A percentile compares a stretch with the other conserved stretches of the same genome.
These are phyloP conservation scores for Rhizopus stolonifer DNA, from an alignment of 371 early-diverging fungal genomes.

Conservation along the genomic window DNA sequence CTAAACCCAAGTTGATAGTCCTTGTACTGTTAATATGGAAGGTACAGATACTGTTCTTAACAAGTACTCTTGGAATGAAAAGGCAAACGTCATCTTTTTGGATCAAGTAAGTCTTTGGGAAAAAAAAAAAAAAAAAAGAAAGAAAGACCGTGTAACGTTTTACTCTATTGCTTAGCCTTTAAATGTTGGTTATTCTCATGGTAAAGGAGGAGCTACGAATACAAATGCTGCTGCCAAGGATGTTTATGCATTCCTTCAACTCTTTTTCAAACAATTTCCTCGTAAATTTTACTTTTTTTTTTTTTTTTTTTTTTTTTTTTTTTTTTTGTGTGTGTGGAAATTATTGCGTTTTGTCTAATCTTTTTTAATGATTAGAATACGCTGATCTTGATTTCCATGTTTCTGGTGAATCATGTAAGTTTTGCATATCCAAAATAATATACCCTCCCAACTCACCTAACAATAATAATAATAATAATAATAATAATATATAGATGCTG, in stretches of 20 bases:
- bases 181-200: conserved; percentile 78
- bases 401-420: conserved; percentile 52
- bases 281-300: conserved; percentile 6
- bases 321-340: neutral
- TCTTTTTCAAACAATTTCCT: conserved; percentile 61
- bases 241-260: conserved; percentile 75
- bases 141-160: too few relatives aligned
- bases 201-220: conserved; percentile 50
- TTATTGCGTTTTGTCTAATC: neutral
- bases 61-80: conserved; percentile 69
- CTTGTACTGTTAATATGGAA: conserved; percentile 66
- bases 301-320: too few relatives aligned
- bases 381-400: conserved; percentile 62
- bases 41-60: conserved; percentile 58
- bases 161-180: conserved; percentile 46
- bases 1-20: conserved; percentile 26
- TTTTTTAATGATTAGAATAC: conserved; percentile 29
- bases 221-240: conserved; percentile 67
- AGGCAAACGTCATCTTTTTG: conserved; percentile 75
- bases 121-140: too few relatives aligned
- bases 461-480: too few relatives aligned
- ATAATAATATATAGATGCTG: conserved; percentile 60
- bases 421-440: neutral
- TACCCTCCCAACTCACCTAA: neutral
- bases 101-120: conserved; percentile 67